Conservation (phyloP, 768 basidiomycete species). For the Lactarius sp. region DNA sequence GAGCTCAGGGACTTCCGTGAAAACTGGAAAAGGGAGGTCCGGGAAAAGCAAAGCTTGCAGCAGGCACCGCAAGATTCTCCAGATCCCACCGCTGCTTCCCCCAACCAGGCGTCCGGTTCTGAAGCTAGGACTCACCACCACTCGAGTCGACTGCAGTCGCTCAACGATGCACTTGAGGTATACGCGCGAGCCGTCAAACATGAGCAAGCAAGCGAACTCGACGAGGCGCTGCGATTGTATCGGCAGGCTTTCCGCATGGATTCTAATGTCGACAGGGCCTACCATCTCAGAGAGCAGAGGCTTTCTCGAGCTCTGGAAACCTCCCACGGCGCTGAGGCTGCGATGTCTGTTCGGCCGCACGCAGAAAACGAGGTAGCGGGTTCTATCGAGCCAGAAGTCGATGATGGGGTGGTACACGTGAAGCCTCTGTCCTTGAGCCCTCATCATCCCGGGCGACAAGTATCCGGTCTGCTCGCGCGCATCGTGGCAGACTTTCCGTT, state of each 20-base stretch:
- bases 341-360: background rate
- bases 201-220: constrained; percentile 70
- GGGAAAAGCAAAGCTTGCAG: constrained; percentile 27
- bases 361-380: background rate
- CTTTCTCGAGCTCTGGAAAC: background rate
- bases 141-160: constrained; percentile 17
- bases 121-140: background rate
- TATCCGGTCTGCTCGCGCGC: constrained; percentile 42
- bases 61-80: background rate
- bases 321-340: background rate
- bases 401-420: constrained; percentile 3
- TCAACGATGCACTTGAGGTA: constrained; percentile 51
- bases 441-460: constrained; percentile 24
- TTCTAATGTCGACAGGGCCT: constrained; percentile 68
- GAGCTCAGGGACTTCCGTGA: constrained; percentile 69
- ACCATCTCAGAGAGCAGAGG: constrained; percentile 50
- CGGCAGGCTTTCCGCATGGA: constrained; percentile 77
- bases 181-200: constrained; percentile 67
- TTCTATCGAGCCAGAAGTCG: background rate
- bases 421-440: constrained; percentile 13
- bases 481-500: constrained; percentile 47
- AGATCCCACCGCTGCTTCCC: constrained; percentile 10
- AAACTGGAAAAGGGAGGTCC: constrained; percentile 67
- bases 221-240: constrained; percentile 72
- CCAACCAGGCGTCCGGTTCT: constrained; percentile 12